phyloP scores from a whole-genome alignment of 441 rosid genomes.

The Eutrema salsugineum region DNA sequence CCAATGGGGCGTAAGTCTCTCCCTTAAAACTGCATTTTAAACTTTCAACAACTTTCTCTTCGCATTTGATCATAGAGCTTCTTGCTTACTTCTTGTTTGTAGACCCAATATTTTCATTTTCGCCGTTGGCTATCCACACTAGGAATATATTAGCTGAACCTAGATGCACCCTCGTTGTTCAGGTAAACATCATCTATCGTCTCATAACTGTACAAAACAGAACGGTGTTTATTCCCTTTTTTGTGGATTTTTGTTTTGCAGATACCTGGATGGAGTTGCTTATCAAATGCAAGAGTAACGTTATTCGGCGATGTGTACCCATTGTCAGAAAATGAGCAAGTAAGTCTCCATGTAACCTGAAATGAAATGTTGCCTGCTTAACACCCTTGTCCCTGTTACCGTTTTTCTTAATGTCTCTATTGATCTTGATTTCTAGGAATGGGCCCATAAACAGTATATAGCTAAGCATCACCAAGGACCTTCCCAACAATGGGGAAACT shows the following conservation, averaged over 20 bases:
- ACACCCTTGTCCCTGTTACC: not conserved
- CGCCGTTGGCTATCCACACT: conserved; percentile 90
- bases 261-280: conserved; percentile 97
- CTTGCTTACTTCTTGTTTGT: conserved; percentile 10
- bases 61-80: not conserved
- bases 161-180: conserved; percentile 90
- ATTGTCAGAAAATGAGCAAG: conserved; percentile 82
- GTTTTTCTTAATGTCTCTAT: not conserved
- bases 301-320: conserved; percentile 86
- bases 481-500: conserved; percentile 93
- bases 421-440: conserved; percentile 49
- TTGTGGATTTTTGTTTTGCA: conserved; percentile 31
- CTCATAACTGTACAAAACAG: not conserved
- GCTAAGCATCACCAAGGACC: conserved; percentile 89
- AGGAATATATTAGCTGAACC: conserved; percentile 81
- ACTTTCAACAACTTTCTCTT: not conserved
- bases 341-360: not conserved
- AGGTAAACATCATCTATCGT: conserved; percentile 39
- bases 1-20: conserved; percentile 76
- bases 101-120: conserved; percentile 94
- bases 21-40: not conserved
- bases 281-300: conserved; percentile 92
- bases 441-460: conserved; percentile 87
- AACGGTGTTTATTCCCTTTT: not conserved
- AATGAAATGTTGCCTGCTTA: not conserved